These are phyloP conservation scores for Teunomyces tritomae DNA, from an alignment of 805 yeast species.

Conservation along the genomic window DNA sequence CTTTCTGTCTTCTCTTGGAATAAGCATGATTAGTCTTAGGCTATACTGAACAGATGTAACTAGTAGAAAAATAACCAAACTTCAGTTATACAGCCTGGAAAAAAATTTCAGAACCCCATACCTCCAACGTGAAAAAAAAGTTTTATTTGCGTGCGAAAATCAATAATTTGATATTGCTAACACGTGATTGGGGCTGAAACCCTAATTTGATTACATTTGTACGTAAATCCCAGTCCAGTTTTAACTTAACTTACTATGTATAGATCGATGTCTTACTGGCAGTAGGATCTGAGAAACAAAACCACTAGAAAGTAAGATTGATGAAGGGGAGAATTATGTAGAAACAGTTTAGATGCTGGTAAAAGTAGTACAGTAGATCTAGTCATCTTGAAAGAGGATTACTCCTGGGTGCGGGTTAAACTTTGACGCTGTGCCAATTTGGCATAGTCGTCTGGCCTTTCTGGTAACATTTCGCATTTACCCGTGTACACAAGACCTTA, in stretches of 20 bases:
- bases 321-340: too few species aligned
- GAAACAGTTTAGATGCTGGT: too few species aligned
- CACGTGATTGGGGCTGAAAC: constrained; percentile 5
- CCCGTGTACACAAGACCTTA: constrained; percentile 38
- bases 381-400: not conserved
- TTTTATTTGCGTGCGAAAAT: not conserved
- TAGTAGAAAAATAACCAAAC: constrained; percentile 4
- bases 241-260: too few species aligned
- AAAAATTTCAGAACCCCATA: constrained; percentile 1
- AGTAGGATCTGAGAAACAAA: too few species aligned
- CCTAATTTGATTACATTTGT: not conserved
- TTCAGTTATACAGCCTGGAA: not conserved
- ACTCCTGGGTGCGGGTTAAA: not conserved
- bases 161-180: not conserved
- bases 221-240: too few species aligned
- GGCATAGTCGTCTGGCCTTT: constrained; percentile 27
- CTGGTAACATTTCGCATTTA: constrained; percentile 48
- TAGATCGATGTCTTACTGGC: too few species aligned
- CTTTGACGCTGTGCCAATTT: constrained; percentile 3
- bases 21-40: constrained; percentile 63
- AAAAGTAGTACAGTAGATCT: not conserved
- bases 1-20: constrained; percentile 99
- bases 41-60: constrained; percentile 4
- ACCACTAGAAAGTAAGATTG: too few species aligned
- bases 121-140: not conserved